These are phyloP conservation scores for Fusarium sublunatum DNA, from an alignment of 2,329 filamentous ascomycete genomes.

Conservation along the genomic window DNA sequence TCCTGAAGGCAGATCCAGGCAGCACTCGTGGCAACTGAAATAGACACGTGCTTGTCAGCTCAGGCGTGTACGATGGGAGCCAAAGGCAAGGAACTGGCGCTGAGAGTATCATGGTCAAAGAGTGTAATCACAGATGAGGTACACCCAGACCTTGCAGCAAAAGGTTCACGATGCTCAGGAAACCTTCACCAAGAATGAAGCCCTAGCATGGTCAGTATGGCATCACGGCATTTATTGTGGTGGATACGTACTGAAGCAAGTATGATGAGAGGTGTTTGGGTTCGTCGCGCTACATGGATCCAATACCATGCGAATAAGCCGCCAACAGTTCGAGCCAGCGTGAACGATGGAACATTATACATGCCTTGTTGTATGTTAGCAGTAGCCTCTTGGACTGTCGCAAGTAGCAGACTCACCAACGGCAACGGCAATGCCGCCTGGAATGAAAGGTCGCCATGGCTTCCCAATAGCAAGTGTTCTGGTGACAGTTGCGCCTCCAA, in stretches of 20 bases:
- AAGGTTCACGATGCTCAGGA: slow-evolving; percentile 91
- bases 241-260: slow-evolving; percentile 72
- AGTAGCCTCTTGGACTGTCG: not conserved
- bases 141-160: slow-evolving; percentile 80
- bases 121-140: slow-evolving; percentile 70
- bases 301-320: slow-evolving; percentile 83
- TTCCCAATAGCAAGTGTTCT: slow-evolving; percentile 69
- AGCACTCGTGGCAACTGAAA: slow-evolving; percentile 64
- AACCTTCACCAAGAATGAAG: slow-evolving; percentile 90
- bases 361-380: slow-evolving; percentile 69
- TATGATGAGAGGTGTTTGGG: slow-evolving; percentile 85
- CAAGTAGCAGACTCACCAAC: slow-evolving; percentile 68
- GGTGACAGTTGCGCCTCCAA: slow-evolving; percentile 75
- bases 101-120: not conserved
- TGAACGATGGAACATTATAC: slow-evolving; percentile 98
- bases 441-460: slow-evolving; percentile 80
- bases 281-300: slow-evolving; percentile 63
- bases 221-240: not conserved
- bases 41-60: slow-evolving; percentile 42
- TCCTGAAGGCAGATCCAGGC: slow-evolving; percentile 54
- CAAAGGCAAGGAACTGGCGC: not conserved
- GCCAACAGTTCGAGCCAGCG: slow-evolving; percentile 85
- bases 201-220: slow-evolving; percentile 61
- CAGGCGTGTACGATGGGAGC: not conserved
- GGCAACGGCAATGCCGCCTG: slow-evolving; percentile 94